phyloP scores from a whole-genome alignment of 805 yeast genomes.

The Starmerella floricola region DNA sequence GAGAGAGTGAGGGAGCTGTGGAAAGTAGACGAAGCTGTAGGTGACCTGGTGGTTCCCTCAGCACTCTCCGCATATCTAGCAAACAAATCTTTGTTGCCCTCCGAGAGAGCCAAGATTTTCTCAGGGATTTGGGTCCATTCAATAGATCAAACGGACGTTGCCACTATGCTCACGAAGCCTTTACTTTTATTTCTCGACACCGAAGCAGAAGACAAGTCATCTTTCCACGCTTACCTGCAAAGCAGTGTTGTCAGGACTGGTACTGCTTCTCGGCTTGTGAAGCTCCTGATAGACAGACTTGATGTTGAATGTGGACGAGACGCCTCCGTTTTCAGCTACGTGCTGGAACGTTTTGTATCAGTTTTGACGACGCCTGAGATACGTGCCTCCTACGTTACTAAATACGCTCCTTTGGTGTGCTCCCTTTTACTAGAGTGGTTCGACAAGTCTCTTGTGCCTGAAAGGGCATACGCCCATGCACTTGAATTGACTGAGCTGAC shows the following conservation, averaged over 20 bases:
- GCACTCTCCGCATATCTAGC: conserved; percentile 49
- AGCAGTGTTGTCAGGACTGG: conserved; percentile 31
- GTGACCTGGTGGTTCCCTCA: conserved; percentile 54
- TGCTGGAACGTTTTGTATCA: conserved; percentile 41
- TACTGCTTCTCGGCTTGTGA: conserved; percentile 47
- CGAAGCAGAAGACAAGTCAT: conserved; percentile 5
- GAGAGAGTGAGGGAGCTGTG: conserved; percentile 59
- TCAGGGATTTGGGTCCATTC: conserved; percentile 67
- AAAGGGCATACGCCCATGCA: conserved; percentile 6
- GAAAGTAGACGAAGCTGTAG: conserved; percentile 41
- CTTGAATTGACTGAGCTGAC: conserved; percentile 17
- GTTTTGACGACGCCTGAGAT: conserved; percentile 31
- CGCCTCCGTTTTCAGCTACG: conserved; percentile 49
- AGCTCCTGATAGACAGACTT: conserved; percentile 36
- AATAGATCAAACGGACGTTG: conserved; percentile 36
- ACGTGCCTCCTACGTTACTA: conserved; percentile 8
- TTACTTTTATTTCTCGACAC: conserved; percentile 58
- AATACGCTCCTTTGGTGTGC: conserved; percentile 9
- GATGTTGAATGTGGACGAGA: conserved; percentile 37
- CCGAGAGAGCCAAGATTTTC: conserved; percentile 42
- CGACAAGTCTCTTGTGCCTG: conserved; percentile 3
- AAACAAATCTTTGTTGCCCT: conserved; percentile 28
- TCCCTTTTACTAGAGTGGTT: conserved; percentile 18
- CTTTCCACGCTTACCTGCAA: conserved; percentile 14
- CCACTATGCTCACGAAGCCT: conserved; percentile 46